phyloP scores from a whole-genome alignment of 495 filamentous ascomycete species.

The Beverwykella pulmonaria region DNA sequence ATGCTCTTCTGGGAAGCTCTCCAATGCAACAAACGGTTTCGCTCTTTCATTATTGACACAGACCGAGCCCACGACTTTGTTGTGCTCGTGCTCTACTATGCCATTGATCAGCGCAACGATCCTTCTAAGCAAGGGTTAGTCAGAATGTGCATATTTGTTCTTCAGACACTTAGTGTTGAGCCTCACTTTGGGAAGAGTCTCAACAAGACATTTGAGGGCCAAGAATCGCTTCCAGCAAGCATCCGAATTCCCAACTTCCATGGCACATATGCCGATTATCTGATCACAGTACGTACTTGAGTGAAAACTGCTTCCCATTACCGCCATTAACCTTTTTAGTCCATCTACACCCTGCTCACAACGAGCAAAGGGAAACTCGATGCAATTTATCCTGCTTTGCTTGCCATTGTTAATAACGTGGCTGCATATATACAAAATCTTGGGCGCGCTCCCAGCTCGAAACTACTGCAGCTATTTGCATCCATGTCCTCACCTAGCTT shows the following conservation, averaged over 20 bases:
- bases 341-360: slow-evolving; percentile 89
- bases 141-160: slow-evolving; percentile 92
- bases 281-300: slow-evolving; percentile 75
- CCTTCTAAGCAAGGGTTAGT: slow-evolving; percentile 88
- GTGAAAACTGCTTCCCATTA: not conserved
- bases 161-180: slow-evolving; percentile 94
- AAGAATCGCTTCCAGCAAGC: slow-evolving; percentile 79
- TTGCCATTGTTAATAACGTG: slow-evolving; percentile 92
- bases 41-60: slow-evolving; percentile 96
- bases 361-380: slow-evolving; percentile 88
- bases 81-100: slow-evolving; percentile 88
- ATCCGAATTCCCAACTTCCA: slow-evolving; percentile 82
- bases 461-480: slow-evolving; percentile 83
- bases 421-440: slow-evolving; percentile 79
- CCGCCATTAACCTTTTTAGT: slow-evolving; percentile 60
- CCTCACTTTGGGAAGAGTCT: slow-evolving; percentile 86
- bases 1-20: slow-evolving; percentile 98
- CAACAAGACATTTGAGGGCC: slow-evolving; percentile 85
- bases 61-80: slow-evolving; percentile 92
- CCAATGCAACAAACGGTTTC: slow-evolving; percentile 97
- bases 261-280: slow-evolving; percentile 90
- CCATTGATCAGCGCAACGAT: slow-evolving; percentile 82
- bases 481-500: slow-evolving; percentile 96
- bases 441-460: slow-evolving; percentile 72
- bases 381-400: slow-evolving; percentile 87